Evolutionary conservation across 1,284 basidiomycete species (phyloP).

Genomic region (Lignosus rhinocerotis): DNA sequence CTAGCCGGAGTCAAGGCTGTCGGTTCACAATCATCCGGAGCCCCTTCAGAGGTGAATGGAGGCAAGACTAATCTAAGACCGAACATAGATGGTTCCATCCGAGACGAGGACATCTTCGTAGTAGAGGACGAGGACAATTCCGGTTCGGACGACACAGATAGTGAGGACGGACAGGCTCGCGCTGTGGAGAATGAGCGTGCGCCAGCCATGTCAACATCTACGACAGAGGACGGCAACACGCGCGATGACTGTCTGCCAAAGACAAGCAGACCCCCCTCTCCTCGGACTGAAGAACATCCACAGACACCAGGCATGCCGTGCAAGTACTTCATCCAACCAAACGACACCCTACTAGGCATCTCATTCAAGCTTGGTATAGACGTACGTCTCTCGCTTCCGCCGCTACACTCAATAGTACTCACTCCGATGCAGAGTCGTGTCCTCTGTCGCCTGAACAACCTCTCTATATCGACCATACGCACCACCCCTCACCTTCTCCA

Average conservation of each 20-base stretch:
- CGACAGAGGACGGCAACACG: neutral
- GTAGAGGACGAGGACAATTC: constrained; percentile 52
- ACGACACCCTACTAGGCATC: constrained; percentile 69
- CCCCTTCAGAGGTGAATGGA: neutral
- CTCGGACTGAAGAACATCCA: neutral
- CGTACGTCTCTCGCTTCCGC: constrained; percentile 41
- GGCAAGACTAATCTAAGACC: neutral
- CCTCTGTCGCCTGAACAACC: constrained; percentile 64
- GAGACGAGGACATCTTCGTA: constrained; percentile 62
- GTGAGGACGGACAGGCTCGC: neutral
- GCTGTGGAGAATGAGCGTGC: neutral
- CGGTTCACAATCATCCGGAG: constrained; percentile 24
- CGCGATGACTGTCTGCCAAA: neutral
- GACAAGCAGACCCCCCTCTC: neutral
- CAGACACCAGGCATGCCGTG: constrained; percentile 6
- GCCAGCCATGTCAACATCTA: neutral
- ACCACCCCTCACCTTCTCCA: constrained; percentile 76
- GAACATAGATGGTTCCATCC: constrained; percentile 54
- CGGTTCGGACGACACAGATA: constrained; percentile 15
- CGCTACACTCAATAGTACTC: neutral
- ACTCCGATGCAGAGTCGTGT: constrained; percentile 45
- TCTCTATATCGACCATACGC: constrained; percentile 63
- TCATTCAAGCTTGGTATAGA: constrained; percentile 60
- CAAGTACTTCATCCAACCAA: constrained; percentile 57
- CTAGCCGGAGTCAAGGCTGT: constrained; percentile 56